These are phyloP conservation scores for Fusarium devonianum DNA, from an alignment of 2,329 filamentous ascomycete genomes.

Conservation along the genomic window DNA sequence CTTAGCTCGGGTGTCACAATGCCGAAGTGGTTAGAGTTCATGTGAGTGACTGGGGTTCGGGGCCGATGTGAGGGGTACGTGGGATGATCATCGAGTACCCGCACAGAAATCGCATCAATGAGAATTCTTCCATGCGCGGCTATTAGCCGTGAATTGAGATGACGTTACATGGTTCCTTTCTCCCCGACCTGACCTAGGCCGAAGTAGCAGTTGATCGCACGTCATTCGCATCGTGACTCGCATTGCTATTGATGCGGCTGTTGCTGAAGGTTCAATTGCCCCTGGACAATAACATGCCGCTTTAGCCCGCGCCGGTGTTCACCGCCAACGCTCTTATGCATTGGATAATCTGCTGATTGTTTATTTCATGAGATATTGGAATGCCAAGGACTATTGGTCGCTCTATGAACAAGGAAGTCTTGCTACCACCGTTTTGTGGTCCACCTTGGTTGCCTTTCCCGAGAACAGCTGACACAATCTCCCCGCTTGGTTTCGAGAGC, in stretches of 20 bases:
- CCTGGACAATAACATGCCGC: background rate
- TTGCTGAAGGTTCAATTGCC: background rate
- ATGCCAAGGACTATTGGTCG: no score
- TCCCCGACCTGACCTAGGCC: constrained; percentile 3
- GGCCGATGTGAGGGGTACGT: constrained; percentile 29
- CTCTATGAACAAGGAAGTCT: no score
- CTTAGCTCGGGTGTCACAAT: background rate
- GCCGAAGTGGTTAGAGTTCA: constrained; percentile 21
- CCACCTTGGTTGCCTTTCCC: no score
- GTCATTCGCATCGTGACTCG: constrained; percentile 23
- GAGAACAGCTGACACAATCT: no score
- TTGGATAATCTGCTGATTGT: no score
- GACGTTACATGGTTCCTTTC: constrained; percentile 15
- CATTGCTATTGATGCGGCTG: constrained; percentile 32
- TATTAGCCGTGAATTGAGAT: constrained; percentile 13
- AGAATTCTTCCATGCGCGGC: constrained; percentile 19
- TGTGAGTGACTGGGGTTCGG: constrained; percentile 25
- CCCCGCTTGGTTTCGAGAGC: no score
- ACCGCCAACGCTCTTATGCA: no score
- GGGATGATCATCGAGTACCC: constrained; percentile 10
- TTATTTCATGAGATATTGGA: no score
- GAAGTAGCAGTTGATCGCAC: constrained; percentile 8
- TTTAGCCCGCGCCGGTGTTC: no score
- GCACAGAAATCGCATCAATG: constrained; percentile 29
- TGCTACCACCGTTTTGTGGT: no score